These are phyloP conservation scores for Kluyveromyces nonfermentans DNA, from an alignment of 805 yeast genomes.

Conservation along the genomic window DNA sequence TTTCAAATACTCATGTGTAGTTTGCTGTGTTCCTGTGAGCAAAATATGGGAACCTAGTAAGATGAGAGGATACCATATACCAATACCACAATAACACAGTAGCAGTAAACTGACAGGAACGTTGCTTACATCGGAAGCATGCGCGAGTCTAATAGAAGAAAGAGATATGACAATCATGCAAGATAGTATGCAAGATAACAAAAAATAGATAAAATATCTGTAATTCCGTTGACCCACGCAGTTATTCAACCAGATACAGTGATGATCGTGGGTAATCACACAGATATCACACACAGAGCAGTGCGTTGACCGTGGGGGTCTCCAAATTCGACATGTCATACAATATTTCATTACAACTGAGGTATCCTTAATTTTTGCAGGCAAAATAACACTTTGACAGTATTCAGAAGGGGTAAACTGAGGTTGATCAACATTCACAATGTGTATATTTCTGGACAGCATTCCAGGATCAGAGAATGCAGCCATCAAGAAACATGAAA, in stretches of 20 bases:
- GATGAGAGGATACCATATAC: conserved; percentile 46
- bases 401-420: conserved; percentile 48
- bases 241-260: conserved; percentile 60
- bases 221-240: conserved; percentile 73
- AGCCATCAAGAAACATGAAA: conserved; percentile 42
- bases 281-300: conserved; percentile 65
- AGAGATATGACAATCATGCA: conserved; percentile 21
- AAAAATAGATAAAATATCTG: conserved; percentile 45
- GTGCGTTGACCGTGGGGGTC: conserved; percentile 70
- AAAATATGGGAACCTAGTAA: conserved; percentile 46
- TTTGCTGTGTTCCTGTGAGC: conserved; percentile 47
- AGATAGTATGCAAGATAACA: conserved; percentile 31
- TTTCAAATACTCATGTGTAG: conserved; percentile 66
- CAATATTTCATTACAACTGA: conserved; percentile 45
- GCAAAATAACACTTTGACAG: conserved; percentile 39
- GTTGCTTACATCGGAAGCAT: conserved; percentile 7
- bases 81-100: conserved; percentile 39
- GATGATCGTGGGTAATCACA: conserved; percentile 56
- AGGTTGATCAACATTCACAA: conserved; percentile 32
- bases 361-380: conserved; percentile 25
- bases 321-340: conserved; percentile 58
- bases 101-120: conserved; percentile 41
- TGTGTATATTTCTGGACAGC: conserved; percentile 57
- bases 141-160: conserved; percentile 16
- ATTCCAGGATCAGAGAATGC: conserved; percentile 62